A percentile compares a stretch with the other conserved stretches of the same genome.
Evolutionary conservation across 2,329 filamentous ascomycete genomes (phyloP).

Genomic region (Aspergillus oerlinghausenensis): DNA sequence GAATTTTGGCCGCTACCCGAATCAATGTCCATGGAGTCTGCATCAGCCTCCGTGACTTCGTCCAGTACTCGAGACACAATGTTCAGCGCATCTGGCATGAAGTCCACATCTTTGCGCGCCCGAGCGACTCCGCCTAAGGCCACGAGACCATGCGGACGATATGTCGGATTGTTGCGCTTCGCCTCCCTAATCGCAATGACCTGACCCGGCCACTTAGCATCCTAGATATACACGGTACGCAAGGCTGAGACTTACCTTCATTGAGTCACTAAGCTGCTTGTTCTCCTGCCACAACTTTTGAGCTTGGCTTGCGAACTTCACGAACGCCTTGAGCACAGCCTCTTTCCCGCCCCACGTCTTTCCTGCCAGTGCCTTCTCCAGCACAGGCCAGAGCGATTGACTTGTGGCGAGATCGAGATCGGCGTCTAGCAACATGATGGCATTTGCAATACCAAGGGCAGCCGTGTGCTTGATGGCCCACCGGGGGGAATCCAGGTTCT

Average conservation of each 20-base stretch:
- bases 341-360: slow-evolving; percentile 96
- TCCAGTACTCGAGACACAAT: slow-evolving; percentile 63
- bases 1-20: slow-evolving; percentile 41
- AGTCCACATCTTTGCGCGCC: slow-evolving; percentile 62
- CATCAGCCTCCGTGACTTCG: slow-evolving; percentile 46
- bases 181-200: slow-evolving; percentile 73
- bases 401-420: slow-evolving; percentile 57
- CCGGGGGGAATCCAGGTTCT: slow-evolving; percentile 70
- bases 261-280: slow-evolving; percentile 56
- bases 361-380: slow-evolving; percentile 75
- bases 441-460: slow-evolving; percentile 72
- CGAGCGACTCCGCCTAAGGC: slow-evolving; percentile 70
- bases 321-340: slow-evolving; percentile 72
- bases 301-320: slow-evolving; percentile 67
- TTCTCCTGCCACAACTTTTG: slow-evolving; percentile 55
- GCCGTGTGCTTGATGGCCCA: slow-evolving; percentile 90
- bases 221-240: slow-evolving; percentile 6
- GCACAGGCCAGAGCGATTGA: slow-evolving; percentile 69
- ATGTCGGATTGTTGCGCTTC: slow-evolving; percentile 82
- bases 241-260: slow-evolving; percentile 54
- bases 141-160: slow-evolving; percentile 69
- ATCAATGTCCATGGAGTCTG: slow-evolving; percentile 68
- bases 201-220: slow-evolving; percentile 37
- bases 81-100: slow-evolving; percentile 62
- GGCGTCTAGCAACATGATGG: slow-evolving; percentile 58